Conservation (phyloP, 2,329 filamentous ascomycete species). For the Xylariaceae sp. region DNA sequence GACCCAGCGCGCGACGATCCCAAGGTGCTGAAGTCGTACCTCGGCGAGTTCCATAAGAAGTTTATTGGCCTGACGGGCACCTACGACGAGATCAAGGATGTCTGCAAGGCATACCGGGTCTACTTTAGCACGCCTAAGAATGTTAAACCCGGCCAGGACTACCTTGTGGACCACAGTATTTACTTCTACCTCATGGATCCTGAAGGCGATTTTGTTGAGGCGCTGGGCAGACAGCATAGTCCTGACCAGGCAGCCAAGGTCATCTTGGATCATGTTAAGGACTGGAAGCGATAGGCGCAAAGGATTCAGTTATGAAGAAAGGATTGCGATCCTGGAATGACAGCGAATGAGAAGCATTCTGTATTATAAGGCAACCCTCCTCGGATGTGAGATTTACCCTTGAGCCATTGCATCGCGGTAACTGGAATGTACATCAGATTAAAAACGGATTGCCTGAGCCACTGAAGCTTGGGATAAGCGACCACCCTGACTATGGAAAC, state of each 20-base stretch:
- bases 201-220: constrained; percentile 96
- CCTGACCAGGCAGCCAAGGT: constrained; percentile 79
- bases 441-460: not conserved
- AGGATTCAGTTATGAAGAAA: not conserved
- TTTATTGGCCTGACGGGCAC: constrained; percentile 88
- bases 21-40: constrained; percentile 76
- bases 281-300: constrained; percentile 40
- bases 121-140: constrained; percentile 92
- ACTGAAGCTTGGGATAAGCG: not conserved
- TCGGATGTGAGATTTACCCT: constrained; percentile 19
- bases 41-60: constrained; percentile 82
- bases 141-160: constrained; percentile 90
- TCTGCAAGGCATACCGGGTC: constrained; percentile 93
- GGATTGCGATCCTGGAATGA: not conserved
- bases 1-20: constrained; percentile 90
- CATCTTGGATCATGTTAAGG: constrained; percentile 79
- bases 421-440: constrained; percentile 1
- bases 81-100: constrained; percentile 87
- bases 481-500: too few relatives aligned
- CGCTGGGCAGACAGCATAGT: constrained; percentile 89
- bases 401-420: constrained; percentile 4
- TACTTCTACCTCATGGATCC: constrained; percentile 99
- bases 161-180: constrained; percentile 96
- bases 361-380: constrained; percentile 18
- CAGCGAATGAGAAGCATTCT: not conserved